Base-by-base conservation (phyloP, 164 flowering plant genomes). In the Tinospora cordifolia region DNA sequence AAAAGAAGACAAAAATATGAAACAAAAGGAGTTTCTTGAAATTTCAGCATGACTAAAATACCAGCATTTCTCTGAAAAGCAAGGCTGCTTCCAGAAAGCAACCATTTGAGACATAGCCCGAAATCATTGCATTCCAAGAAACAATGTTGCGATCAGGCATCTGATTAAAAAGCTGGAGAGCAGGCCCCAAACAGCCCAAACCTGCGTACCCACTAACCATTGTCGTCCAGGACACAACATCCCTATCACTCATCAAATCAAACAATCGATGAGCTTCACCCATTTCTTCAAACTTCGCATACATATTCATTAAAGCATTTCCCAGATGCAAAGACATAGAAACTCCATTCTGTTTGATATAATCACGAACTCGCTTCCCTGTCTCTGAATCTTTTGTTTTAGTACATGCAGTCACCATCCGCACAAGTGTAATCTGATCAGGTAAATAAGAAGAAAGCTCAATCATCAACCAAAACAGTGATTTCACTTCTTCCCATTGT, bases 161-260 rank as follows among this genome's bases (percentile, higher is more conserved):
- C 58, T 27, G 40, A 70, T 69, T 65, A 44, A 74, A 74, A 22
- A 69, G 44, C 49, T 64, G 22, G 26, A 65, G 27, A 26, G 72
- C 65, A 57, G 21, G 10, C n/a, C 2, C 65, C 65, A 69, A 40
- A 40, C 58, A 40, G 38, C 77, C 77, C 46, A 60, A 64, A 39
- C 47, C 66, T 0, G 69, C 77, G 57, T 69, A 74, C 58, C 77
- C 77, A 65, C 60, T 65, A 70, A 74, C 66, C 66, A 74, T 27
- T 38, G 73, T 70, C 17, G 77, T 74, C 77, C 73, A 74, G 2
- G 77, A 74, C 51, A 74, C 69, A 27, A 69, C 73, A 65, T 74
- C 77, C 21, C 24, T 12, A 25, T 64, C 77, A 0, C 19, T n/a
- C 77, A 74, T 74, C n/a, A 65, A 26, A 54, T 65, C 65, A 69